Base-by-base conservation (phyloP, 306 rosid genomes). In the Inga laurina region DNA sequence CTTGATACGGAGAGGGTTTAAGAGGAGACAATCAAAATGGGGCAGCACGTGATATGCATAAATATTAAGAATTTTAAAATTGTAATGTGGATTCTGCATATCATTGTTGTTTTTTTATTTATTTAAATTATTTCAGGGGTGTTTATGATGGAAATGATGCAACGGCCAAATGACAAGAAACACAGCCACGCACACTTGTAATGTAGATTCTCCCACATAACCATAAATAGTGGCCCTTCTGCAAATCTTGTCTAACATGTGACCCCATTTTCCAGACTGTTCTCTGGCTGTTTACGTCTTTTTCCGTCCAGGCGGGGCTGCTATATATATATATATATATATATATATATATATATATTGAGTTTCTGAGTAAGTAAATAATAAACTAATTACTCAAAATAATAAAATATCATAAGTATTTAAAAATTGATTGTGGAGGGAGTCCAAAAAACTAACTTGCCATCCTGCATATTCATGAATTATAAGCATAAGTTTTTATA, bases 11-110 rank as follows among this genome's bases (percentile, higher is more conserved):
- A 21, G 49, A 21, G 49, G 30, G 32, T 62, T 52, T 22, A 83
- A 61, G 74, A 61, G 22, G 24, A 34, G 70, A 82, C 54, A 27
- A 19, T 75, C 21, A 79, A 61, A 82, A 41, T 70, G 15, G 54
- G 11, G 73, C 54, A 19, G 32, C 82, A 84, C 75, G 84, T 81
- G 84, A 74, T 32, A 56, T 72, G 71, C 83, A 66, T 72, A 6
- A 21, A 82, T 21, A 39, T 62, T 83, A n/a, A 66, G 34, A 52
- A 64, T 30, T 67, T 24, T 11, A 48, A 48, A 65, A 13, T 59
- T 37, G 56, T 13, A 18, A 30, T 51, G 65, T 10, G 65, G 30
- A 16, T 74, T 74, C 32, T 48, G 59, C 30, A 14, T 16, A 22
- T 69, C 45, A 30, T 70, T 39, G 44, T 54, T n/a, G 2, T 49